These are phyloP conservation scores for Calendula officinalis DNA, from an alignment of 129 eudicot species.

Conservation along the genomic window DNA sequence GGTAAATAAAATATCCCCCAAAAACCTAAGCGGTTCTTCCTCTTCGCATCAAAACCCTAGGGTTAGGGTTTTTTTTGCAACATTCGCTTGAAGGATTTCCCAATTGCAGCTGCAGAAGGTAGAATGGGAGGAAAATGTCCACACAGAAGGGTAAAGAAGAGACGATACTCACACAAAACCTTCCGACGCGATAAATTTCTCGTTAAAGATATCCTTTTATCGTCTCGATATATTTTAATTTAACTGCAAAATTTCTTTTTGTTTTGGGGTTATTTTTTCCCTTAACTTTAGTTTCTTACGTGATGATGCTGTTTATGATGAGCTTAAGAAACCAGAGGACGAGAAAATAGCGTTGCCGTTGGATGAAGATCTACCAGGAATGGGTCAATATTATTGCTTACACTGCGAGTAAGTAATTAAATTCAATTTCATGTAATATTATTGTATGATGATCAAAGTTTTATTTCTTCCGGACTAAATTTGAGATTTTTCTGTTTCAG, in stretches of 20 bases:
- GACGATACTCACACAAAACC: slow-evolving; percentile 70
- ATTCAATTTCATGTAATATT: slow-evolving; percentile 1
- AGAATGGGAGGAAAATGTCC: slow-evolving; percentile 91
- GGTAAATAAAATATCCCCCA: not conserved
- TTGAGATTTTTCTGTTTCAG: slow-evolving; percentile 26
- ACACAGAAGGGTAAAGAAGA: slow-evolving; percentile 67
- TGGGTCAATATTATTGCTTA: slow-evolving; percentile 84
- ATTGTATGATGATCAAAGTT: not conserved
- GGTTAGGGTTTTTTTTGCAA: slow-evolving; percentile 25
- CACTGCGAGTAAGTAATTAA: slow-evolving; percentile 70
- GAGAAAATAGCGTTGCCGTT: slow-evolving; percentile 46
- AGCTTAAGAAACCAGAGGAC: slow-evolving; percentile 50
- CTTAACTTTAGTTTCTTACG: slow-evolving; percentile 43
- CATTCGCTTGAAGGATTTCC: not conserved
- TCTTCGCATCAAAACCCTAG: slow-evolving; percentile 16
- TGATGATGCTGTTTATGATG: slow-evolving; percentile 80
- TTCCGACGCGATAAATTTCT: slow-evolving; percentile 62
- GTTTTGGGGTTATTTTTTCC: slow-evolving; percentile 10
- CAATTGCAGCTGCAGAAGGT: slow-evolving; percentile 7
- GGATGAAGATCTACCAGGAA: slow-evolving; percentile 88
- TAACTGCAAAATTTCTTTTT: slow-evolving; percentile 4
- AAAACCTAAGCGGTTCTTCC: not conserved
- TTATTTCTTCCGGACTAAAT: not conserved
- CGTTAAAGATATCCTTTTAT: slow-evolving; percentile 61
- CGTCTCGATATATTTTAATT: not conserved